phyloP scores from a whole-genome alignment of 1,139 yeast species.

The Saccharomyces hybrid region DNA sequence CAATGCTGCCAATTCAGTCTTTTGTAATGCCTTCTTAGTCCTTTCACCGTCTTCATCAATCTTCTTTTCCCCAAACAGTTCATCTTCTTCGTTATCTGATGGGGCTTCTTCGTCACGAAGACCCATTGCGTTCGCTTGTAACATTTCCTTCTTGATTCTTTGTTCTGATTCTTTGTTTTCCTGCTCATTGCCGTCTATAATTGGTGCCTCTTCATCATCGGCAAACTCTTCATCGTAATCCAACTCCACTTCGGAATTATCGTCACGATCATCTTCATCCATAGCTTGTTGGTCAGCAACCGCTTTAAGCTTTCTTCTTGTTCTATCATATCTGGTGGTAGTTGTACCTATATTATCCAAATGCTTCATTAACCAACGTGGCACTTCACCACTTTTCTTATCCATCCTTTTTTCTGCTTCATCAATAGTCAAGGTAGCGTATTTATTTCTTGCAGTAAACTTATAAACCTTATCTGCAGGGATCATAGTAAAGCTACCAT shows the following conservation, averaged over 20 bases:
- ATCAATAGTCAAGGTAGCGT: conserved; percentile 86
- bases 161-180: conserved; percentile 86
- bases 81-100: conserved; percentile 43
- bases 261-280: conserved; percentile 39
- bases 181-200: conserved; percentile 93
- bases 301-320: conserved; percentile 46
- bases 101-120: conserved; percentile 51
- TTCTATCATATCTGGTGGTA: conserved; percentile 38
- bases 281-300: conserved; percentile 37
- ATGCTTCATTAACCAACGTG: conserved; percentile 95
- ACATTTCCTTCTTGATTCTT: conserved; percentile 84
- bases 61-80: conserved; percentile 60
- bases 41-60: conserved; percentile 89
- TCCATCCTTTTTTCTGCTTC: conserved; percentile 97
- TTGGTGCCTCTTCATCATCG: conserved; percentile 98
- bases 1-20: conserved; percentile 80
- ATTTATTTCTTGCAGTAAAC: conserved; percentile 88
- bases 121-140: conserved; percentile 71
- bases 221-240: conserved; percentile 41
- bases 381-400: conserved; percentile 60
- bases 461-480: conserved; percentile 92
- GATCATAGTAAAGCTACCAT: conserved; percentile 78
- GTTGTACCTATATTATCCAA: conserved; percentile 56
- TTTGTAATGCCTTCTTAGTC: conserved; percentile 72
- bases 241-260: conserved; percentile 82